Evolutionary conservation across 129 eudicot species (phyloP), one percentile per base, ranked within the genome.

Genomic region (Artemisia annua): DNA sequence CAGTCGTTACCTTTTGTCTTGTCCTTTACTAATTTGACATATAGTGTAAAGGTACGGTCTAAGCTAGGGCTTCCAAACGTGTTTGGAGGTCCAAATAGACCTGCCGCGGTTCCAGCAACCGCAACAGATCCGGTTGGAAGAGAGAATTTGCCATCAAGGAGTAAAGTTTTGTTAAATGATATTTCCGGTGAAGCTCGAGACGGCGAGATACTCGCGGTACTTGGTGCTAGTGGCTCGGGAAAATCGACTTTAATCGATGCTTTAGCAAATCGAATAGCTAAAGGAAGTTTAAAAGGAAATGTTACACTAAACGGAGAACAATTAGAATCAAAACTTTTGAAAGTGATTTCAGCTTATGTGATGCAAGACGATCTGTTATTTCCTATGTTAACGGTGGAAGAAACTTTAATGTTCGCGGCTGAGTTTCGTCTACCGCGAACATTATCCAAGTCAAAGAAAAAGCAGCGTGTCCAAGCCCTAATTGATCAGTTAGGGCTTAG

Each of bases 371-470:
- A 94, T 69, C 82, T 94, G 5, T 55, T 94, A 0, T 94, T 65
- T 69, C 97, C 98, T 2, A 94, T 94, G 98, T 77, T 94, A 66
- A 94, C 98, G 0, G 98, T 94, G 4, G 98, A 94, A 54, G 98
- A 94, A 78, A 94, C 98, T 2, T 85, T 94, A 14, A 86, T 88
- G 98, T 94, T 86, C 51, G 81, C 98, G 3, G 98, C 98, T 0
- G 98, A 94, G 76, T 90, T 94, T 55, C 83, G 96, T 7, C 91
- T 94, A 3, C 98, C 98, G 0, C 71, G 96, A 12, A 53, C 87
- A 3, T 69, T 94, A 7, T 87, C 98, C 0, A 87, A 73, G 44
- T 74, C 96, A 4, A 90, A 94, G 78, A 94, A 94, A 86, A 86
- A 81, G 70, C 82, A 71, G 6, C 63, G 98, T 35, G 97, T 94